Evolutionary conservation across 2,329 filamentous ascomycete species (phyloP).

Genomic region (Verticillium nubilum): DNA sequence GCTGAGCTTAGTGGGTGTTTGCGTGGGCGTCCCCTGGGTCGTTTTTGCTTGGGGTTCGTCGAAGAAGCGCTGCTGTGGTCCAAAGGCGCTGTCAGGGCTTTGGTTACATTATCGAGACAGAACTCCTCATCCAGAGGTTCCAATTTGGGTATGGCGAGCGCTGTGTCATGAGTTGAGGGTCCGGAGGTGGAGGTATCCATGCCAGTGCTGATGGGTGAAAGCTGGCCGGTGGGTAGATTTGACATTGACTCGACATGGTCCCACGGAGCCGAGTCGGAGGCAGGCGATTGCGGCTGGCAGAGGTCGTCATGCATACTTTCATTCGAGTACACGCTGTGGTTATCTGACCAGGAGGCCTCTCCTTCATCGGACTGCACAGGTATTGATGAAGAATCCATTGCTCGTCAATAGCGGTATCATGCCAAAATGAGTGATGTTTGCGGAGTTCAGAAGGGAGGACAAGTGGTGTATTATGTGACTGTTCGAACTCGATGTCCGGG

Average conservation of each 20-base stretch:
- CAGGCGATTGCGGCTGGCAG: constrained; percentile 25
- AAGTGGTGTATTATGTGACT: not conserved
- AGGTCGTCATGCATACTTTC: constrained; percentile 24
- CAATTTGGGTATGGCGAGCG: constrained; percentile 44
- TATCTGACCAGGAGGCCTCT: constrained; percentile 40
- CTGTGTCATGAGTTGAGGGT: constrained; percentile 31
- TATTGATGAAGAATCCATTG: constrained; percentile 39
- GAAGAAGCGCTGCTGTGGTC: constrained; percentile 6
- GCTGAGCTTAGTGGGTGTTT: constrained; percentile 68
- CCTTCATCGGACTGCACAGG: constrained; percentile 34
- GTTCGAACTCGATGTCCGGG: not conserved
- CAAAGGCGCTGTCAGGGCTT: constrained; percentile 24
- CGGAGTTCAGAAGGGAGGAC: not conserved
- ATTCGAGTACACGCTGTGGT: constrained; percentile 38
- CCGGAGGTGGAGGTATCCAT: constrained; percentile 34
- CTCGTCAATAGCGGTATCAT: constrained; percentile 38
- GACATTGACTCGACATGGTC: constrained; percentile 17
- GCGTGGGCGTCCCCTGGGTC: constrained; percentile 73
- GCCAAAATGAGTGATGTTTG: constrained; percentile 16
- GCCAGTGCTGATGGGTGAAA: constrained; percentile 48
- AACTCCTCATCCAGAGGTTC: constrained; percentile 54
- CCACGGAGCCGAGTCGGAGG: constrained; percentile 25
- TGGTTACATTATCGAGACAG: constrained; percentile 46
- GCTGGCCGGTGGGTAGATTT: constrained; percentile 36
- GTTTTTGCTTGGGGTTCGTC: constrained; percentile 43